These are phyloP conservation scores for Globisporangium canariense DNA, from an alignment of 352 stramenopile species.

Conservation along the genomic window DNA sequence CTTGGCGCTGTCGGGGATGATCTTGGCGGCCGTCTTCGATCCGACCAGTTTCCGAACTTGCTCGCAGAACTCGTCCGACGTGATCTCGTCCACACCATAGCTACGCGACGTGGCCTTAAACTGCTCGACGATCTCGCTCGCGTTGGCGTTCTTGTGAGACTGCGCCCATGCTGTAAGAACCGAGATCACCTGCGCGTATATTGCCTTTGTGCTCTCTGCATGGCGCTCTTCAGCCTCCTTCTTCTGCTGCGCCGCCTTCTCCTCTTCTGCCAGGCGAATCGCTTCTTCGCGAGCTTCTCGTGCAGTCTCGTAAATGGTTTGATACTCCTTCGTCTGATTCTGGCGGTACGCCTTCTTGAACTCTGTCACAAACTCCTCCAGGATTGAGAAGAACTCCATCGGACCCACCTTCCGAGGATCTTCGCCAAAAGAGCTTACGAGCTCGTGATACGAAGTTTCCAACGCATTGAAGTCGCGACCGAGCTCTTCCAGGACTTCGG, in stretches of 20 bases:
- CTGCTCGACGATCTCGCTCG: slow-evolving; percentile 46
- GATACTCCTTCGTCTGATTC: slow-evolving; percentile 86
- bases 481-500: slow-evolving; percentile 78
- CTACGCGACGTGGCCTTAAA: slow-evolving; percentile 58
- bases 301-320: slow-evolving; percentile 71
- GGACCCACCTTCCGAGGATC: slow-evolving; percentile 76
- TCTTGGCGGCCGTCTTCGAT: slow-evolving; percentile 66
- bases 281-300: slow-evolving; percentile 44
- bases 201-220: slow-evolving; percentile 46
- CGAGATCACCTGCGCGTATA: slow-evolving; percentile 66
- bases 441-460: slow-evolving; percentile 72
- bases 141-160: slow-evolving; percentile 46
- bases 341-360: slow-evolving; percentile 88
- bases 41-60: slow-evolving; percentile 64
- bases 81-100: slow-evolving; percentile 65
- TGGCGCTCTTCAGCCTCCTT: slow-evolving; percentile 55
- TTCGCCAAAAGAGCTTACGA: slow-evolving; percentile 82
- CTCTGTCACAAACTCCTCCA: slow-evolving; percentile 82
- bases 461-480: slow-evolving; percentile 69
- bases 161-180: slow-evolving; percentile 61
- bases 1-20: slow-evolving; percentile 73
- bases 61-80: slow-evolving; percentile 69
- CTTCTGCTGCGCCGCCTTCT: slow-evolving; percentile 44
- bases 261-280: slow-evolving; percentile 34
- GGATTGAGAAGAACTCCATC: slow-evolving; percentile 80